Percentiles rank a stretch among this genome's conserved stretches.
Evolutionary conservation across 176 grass and related monocot genomes (phyloP).

Genomic region (Oryza rufipogon): DNA sequence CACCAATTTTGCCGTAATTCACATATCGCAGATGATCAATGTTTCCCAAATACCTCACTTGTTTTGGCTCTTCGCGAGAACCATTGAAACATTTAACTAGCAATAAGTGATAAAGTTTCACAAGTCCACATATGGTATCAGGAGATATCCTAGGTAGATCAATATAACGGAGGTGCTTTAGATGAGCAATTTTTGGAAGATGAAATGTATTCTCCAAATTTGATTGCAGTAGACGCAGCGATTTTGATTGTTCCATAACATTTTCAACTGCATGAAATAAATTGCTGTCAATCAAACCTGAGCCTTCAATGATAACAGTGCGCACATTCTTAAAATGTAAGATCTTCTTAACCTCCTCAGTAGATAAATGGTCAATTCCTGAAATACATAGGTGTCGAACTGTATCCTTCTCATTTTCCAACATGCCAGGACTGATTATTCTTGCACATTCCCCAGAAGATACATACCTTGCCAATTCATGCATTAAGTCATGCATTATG

Average conservation of each 20-base stretch:
- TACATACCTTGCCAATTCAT: constrained; percentile 52
- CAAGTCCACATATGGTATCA: background rate
- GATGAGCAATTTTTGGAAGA: constrained; percentile 29
- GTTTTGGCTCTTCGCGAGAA: background rate
- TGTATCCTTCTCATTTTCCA: background rate
- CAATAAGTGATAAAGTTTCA: constrained; percentile 32
- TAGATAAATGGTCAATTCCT: constrained; percentile 6
- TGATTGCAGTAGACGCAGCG: constrained; percentile 39
- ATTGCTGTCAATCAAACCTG: background rate
- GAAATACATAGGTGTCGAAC: constrained; percentile 30
- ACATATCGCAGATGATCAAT: constrained; percentile 41
- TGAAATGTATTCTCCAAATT: constrained; percentile 12
- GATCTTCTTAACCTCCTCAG: constrained; percentile 35
- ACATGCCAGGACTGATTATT: background rate
- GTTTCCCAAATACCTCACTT: constrained; percentile 13
- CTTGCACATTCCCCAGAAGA: constrained; percentile 47
- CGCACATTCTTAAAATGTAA: constrained; percentile 42
- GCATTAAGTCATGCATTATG: constrained; percentile 61
- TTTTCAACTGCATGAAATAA: background rate
- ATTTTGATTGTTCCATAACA: constrained; percentile 33
- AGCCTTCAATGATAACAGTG: constrained; percentile 26
- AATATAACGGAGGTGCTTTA: constrained; percentile 50
- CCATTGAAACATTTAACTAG: constrained; percentile 14
- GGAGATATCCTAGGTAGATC: background rate
- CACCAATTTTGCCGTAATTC: background rate